These are phyloP conservation scores for Tulasnella sp. DNA, from an alignment of 768 basidiomycete genomes.

Conservation along the genomic window DNA sequence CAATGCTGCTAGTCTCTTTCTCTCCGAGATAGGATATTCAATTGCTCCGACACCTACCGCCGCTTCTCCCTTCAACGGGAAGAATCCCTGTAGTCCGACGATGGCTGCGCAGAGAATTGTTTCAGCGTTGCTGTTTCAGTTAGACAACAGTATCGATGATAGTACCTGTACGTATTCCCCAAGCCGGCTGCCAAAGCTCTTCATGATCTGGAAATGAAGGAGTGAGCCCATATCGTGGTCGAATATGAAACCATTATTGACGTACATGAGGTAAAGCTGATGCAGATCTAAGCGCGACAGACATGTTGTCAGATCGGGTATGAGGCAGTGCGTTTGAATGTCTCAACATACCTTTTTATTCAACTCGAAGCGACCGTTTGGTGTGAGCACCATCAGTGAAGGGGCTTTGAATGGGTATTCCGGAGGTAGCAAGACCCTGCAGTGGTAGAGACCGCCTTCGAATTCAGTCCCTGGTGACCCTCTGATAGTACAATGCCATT, in stretches of 20 bases:
- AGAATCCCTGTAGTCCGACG: constrained; percentile 78
- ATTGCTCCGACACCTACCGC: constrained; percentile 81
- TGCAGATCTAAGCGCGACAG: constrained; percentile 57
- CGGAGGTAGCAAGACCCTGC: constrained; percentile 77
- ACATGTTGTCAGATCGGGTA: neutral
- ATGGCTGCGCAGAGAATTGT: constrained; percentile 66
- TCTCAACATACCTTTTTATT: constrained; percentile 70
- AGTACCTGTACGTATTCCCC: constrained; percentile 94
- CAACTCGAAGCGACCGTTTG: constrained; percentile 91
- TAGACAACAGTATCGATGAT: too few relatives aligned
- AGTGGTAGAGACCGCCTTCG: constrained; percentile 92
- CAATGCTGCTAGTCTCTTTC: constrained; percentile 66
- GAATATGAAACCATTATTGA: constrained; percentile 15
- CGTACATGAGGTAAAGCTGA: constrained; percentile 83
- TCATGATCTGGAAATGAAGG: constrained; percentile 62
- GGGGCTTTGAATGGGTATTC: constrained; percentile 97
- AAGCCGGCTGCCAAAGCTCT: constrained; percentile 95
- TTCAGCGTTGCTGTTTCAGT: too few relatives aligned
- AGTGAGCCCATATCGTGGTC: neutral
- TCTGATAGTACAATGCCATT: constrained; percentile 97
- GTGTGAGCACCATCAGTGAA: constrained; percentile 89
- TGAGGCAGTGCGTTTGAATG: neutral
- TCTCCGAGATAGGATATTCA: constrained; percentile 59
- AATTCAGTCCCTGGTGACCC: constrained; percentile 82
- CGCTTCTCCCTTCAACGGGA: constrained; percentile 75